Evolutionary conservation across 1,139 yeast genomes (phyloP).

Genomic region (Pneumocystis carinii): DNA sequence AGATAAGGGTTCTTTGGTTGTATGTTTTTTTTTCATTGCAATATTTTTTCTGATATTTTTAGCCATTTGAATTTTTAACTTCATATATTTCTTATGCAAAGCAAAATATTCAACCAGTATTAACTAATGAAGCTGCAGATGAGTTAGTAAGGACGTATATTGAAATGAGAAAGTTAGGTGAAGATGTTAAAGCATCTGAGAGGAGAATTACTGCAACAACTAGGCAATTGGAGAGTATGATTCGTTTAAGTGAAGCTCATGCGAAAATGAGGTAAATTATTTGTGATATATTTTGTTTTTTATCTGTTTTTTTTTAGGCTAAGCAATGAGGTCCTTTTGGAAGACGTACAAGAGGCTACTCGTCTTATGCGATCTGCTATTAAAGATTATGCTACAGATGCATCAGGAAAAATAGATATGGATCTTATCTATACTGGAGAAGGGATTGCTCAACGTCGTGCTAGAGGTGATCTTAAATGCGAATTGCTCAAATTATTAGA

Average conservation of each 20-base stretch:
- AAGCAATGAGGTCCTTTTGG: slow-evolving; percentile 49
- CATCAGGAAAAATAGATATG: slow-evolving; percentile 94
- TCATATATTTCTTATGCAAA: slow-evolving; percentile 84
- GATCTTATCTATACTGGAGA: slow-evolving; percentile 94
- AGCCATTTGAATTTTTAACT: slow-evolving; percentile 73
- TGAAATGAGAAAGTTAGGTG: slow-evolving; percentile 87
- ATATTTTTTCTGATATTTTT: neutral
- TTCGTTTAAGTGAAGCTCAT: slow-evolving; percentile 87
- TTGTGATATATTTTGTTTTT: neutral
- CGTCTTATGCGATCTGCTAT: slow-evolving; percentile 84
- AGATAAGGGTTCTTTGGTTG: slow-evolving; percentile 48
- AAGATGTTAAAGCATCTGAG: slow-evolving; percentile 72
- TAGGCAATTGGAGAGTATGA: slow-evolving; percentile 90
- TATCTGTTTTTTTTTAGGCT: slow-evolving; percentile 21
- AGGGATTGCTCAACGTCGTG: slow-evolving; percentile 68
- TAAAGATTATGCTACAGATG: slow-evolving; percentile 93
- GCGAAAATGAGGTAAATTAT: slow-evolving; percentile 62
- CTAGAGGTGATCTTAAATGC: slow-evolving; percentile 57
- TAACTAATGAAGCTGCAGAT: slow-evolving; percentile 65
- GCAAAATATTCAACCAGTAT: slow-evolving; percentile 59
- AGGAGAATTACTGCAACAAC: slow-evolving; percentile 95
- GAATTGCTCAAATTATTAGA: slow-evolving; percentile 38
- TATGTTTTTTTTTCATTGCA: slow-evolving; percentile 18
- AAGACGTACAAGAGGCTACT: slow-evolving; percentile 89
- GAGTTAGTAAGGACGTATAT: slow-evolving; percentile 85